These are phyloP conservation scores for Aspergillus nanangensis DNA, from an alignment of 495 filamentous ascomycete species.

Conservation along the genomic window DNA sequence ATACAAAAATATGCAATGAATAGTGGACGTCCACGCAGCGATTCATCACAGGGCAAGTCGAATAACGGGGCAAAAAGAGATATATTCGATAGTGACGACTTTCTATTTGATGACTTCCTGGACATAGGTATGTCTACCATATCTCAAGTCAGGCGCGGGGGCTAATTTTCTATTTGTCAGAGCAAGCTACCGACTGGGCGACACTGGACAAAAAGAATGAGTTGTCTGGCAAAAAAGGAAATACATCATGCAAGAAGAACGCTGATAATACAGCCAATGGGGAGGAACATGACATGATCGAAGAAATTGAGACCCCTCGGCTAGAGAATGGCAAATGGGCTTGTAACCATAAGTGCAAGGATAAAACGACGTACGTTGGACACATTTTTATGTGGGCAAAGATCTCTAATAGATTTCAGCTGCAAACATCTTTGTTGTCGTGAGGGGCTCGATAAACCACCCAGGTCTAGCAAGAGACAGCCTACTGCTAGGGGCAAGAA, in stretches of 20 bases:
- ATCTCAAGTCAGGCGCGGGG: not conserved
- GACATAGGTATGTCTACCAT: constrained; percentile 22
- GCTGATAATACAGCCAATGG: constrained; percentile 4
- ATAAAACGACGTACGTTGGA: constrained; percentile 53
- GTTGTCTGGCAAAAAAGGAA: not conserved
- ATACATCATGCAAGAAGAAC: constrained; percentile 4
- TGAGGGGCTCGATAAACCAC: constrained; percentile 78
- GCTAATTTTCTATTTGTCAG: not conserved
- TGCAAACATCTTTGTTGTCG: constrained; percentile 85
- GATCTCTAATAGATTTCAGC: constrained; percentile 21
- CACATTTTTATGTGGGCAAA: not conserved
- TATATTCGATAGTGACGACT: constrained; percentile 52
- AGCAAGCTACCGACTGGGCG: constrained; percentile 14
- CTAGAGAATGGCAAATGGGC: constrained; percentile 81
- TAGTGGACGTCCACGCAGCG: constrained; percentile 3
- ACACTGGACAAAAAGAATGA: constrained; percentile 1
- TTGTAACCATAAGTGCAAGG: constrained; percentile 81
- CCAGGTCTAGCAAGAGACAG: constrained; percentile 49
- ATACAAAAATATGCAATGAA: constrained; percentile 2
- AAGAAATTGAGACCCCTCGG: constrained; percentile 41
- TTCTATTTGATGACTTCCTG: constrained; percentile 54
- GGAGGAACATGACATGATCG: constrained; percentile 13
- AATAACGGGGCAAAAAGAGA: constrained; percentile 20
- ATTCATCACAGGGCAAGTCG: constrained; percentile 6
- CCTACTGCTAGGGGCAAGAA: constrained; percentile 10